Base-by-base conservation (phyloP, 768 basidiomycete genomes). In the Suillus fuscotomentosus region DNA sequence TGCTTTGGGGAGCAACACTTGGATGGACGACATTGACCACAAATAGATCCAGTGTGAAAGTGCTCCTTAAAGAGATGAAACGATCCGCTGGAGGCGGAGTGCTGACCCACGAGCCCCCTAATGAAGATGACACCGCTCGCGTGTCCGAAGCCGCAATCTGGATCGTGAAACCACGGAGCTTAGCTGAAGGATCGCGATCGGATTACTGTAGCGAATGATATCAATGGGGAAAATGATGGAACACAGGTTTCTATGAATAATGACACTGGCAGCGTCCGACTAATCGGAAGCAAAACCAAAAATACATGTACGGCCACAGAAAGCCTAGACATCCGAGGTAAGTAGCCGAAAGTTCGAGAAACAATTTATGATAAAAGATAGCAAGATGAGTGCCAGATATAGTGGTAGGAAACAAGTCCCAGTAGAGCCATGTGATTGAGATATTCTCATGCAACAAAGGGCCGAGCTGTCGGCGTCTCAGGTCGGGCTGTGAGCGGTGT, bases 21-120 rank as follows among this genome's bases (percentile, higher is more conserved):
- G 87, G 88, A 0, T 89, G 91, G 90, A 95, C 94, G 66, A 93
- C 91, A n/a, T 78, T 96, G 56, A 95, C 94, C 5, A 92, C 92
- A 10, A 96, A 97, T 69, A 82, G 86, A 67, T 83, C 88, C 38
- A 93, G 93, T 68, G 86, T 95, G 31, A 87, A 83, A 70, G 87
- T 87, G 27, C 79, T 95, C n/a, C 65, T 94, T 65, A 80, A 86
- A 65, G 90, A 90, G 73, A 83, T 94, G 74, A 84, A 80, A 63
- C 70, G 74, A 17, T 62, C 51, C 13, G 57, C 38, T 13, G 65
- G 65, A 59, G 36, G 63, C 60, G 45, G 65, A 68, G 5, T 14
- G 60, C 34, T 50, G 48, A 31, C 55, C 31, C 24, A 65, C 60
- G 60, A 59, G 5, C 3, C 17, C 11, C 41, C 41, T 7, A 62